Evolutionary conservation across 768 basidiomycete genomes (phyloP).

Genomic region (Pilatotrama ljubarskyi): DNA sequence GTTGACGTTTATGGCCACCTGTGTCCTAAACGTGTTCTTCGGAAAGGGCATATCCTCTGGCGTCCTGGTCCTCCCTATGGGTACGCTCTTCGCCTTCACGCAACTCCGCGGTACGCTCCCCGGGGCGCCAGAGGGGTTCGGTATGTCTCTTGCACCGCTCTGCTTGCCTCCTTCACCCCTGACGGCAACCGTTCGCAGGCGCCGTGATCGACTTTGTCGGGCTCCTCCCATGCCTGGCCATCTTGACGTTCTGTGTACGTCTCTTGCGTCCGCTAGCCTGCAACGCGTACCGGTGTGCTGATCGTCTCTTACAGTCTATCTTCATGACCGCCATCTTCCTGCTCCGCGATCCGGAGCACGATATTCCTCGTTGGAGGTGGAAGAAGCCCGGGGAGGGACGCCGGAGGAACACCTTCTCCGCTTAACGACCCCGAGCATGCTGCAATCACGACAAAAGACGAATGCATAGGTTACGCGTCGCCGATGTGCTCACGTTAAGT

Average conservation of each 20-base stretch:
- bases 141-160: constrained; percentile 8
- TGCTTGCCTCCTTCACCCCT: not conserved
- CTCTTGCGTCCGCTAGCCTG: not conserved
- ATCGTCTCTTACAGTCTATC: not conserved
- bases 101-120: constrained; percentile 29
- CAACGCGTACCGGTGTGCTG: not conserved
- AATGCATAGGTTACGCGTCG: too few relatives aligned
- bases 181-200: not conserved
- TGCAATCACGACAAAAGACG: too few relatives aligned
- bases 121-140: constrained; percentile 28
- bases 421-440: not conserved
- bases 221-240: constrained; percentile 18
- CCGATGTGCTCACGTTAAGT: too few relatives aligned
- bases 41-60: constrained; percentile 22
- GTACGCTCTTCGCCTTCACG: constrained; percentile 31
- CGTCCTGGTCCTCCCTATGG: constrained; percentile 27
- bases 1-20: constrained; percentile 17
- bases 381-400: constrained; percentile 7
- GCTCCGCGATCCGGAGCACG: constrained; percentile 16
- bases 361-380: constrained; percentile 12
- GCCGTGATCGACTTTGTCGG: constrained; percentile 19
- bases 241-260: constrained; percentile 19
- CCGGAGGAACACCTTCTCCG: not conserved
- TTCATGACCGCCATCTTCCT: constrained; percentile 23
- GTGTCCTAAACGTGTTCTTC: constrained; percentile 22